A percentile compares a stretch with the other conserved stretches of the same genome.
These are phyloP conservation scores for Dactylorhiza incarnata DNA, from an alignment of 106 monocot species.

Conservation along the genomic window DNA sequence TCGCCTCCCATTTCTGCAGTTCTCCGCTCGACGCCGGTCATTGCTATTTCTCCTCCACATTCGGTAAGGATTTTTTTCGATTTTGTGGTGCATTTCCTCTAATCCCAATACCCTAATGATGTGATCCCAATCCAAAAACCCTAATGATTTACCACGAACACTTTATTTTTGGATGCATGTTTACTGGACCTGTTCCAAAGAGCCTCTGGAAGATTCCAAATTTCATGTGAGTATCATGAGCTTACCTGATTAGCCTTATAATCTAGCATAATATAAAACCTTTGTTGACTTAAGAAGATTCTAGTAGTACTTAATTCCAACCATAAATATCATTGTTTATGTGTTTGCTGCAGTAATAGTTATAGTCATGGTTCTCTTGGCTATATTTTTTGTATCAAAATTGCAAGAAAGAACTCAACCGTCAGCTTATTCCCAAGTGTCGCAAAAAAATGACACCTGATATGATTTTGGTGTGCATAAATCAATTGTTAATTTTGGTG, in stretches of 20 bases:
- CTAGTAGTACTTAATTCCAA: background rate
- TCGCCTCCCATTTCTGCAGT: too few species aligned
- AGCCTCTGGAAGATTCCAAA: conserved; percentile 72
- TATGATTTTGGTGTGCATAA: too few species aligned
- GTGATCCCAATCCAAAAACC: too few species aligned
- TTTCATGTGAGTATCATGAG: conserved; percentile 45
- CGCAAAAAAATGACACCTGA: background rate
- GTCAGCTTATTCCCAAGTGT: background rate
- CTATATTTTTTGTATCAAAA: conserved; percentile 24
- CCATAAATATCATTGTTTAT: conserved; percentile 24
- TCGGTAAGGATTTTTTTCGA: too few species aligned
- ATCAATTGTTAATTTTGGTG: too few species aligned
- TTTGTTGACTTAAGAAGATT: background rate
- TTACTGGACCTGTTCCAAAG: conserved; percentile 74
- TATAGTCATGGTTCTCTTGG: conserved; percentile 7
- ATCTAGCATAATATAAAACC: background rate
- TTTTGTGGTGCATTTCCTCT: too few species aligned
- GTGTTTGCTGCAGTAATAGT: conserved; percentile 28
- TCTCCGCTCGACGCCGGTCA: too few species aligned
- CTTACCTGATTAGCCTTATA: background rate
- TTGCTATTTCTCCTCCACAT: too few species aligned
- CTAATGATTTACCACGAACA: too few species aligned
- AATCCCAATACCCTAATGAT: too few species aligned
- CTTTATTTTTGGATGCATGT: too few species aligned
- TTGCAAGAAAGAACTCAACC: conserved; percentile 11